Evolutionary conservation across 1,284 basidiomycete species (phyloP), one percentile per base, ranked within the genome.

Genomic region (Malassezia japonica): DNA sequence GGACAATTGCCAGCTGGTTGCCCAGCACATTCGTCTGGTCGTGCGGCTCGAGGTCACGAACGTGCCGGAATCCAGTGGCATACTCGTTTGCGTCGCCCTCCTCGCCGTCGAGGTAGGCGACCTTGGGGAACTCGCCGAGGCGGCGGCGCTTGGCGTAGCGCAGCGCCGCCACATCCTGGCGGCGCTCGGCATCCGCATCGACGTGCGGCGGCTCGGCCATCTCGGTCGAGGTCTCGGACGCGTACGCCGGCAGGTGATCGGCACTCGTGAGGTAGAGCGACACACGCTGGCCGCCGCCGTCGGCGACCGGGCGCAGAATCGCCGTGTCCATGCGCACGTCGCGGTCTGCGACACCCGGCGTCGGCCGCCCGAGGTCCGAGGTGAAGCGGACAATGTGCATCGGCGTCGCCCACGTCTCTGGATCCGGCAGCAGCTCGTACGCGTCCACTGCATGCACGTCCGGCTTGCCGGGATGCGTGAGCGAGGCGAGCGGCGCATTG

Each of bases 331-430:
- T 56, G 38, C 65, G 53, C 24, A 62, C 59, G 43, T 68, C 65
- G 32, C 27, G n/a, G n/a, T 62, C 51, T 3, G 60, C 54, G 27
- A 55, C 46, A 40, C 61, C 63, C 15, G 60, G 60, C 36, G 50
- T 32, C 41, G 55, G 53, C 29, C 62, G 57, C 28, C 70, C 70
- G 4, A 69, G 63, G 18, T 54, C 57, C 45, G 68, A 65, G 33
- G 57, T 56, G 56, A 72, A 72, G 16, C 65, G 64, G n/a, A 71
- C 65, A 8, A 72, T 51, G 32, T 70, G 61, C 48, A 63, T 61
- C 16, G 60, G 47, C 27, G 70, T 71, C 6, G 69, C 64, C 70
- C 70, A 72, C 3, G 70, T 72, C 36, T 72, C 68, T 21, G 63
- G 57, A 43, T 72, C 70, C 4, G 70, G 70, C 23, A 71, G 58